Percentiles rank a stretch among this genome's conserved stretches.
These are phyloP conservation scores for Podaxis sp. DNA, from an alignment of 768 basidiomycete species.

Conservation along the genomic window DNA sequence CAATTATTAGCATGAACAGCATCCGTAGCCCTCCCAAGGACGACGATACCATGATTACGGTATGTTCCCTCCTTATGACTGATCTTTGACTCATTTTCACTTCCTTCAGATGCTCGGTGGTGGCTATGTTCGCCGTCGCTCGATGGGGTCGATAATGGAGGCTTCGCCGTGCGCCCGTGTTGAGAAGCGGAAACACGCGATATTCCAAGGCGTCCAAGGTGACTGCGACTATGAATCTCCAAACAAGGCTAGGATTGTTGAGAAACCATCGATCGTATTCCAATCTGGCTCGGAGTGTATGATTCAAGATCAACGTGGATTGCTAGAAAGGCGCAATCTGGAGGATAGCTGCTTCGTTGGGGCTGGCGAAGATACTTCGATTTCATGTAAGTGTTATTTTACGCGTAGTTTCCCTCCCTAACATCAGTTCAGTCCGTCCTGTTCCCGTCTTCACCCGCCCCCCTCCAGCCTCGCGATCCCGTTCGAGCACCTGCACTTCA, in stretches of 20 bases:
- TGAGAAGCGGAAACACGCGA: constrained; percentile 59
- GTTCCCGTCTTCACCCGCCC: constrained; percentile 65
- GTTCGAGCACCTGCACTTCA: constrained; percentile 67
- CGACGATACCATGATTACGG: constrained; percentile 82
- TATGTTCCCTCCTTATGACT: constrained; percentile 30
- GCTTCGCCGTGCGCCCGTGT: constrained; percentile 66
- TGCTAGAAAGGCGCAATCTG: constrained; percentile 63
- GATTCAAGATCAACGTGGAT: constrained; percentile 60
- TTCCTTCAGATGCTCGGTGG: constrained; percentile 70
- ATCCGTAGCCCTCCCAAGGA: constrained; percentile 55
- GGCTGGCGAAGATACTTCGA: constrained; percentile 60
- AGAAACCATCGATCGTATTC: constrained; percentile 62
- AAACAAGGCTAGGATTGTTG: constrained; percentile 49
- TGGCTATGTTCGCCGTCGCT: constrained; percentile 67
- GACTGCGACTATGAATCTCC: constrained; percentile 36
- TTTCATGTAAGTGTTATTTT: constrained; percentile 42
- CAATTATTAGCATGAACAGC: constrained; percentile 52
- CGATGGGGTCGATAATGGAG: constrained; percentile 64
- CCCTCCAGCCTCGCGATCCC: constrained; percentile 44
- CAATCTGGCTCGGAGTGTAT: constrained; percentile 69
- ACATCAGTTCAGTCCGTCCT: constrained; percentile 35
- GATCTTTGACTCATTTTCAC: neutral
- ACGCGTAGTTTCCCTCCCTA: constrained; percentile 9
- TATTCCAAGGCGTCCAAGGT: constrained; percentile 31
- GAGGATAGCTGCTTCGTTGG: constrained; percentile 66